Percentiles rank a stretch among this genome's conserved stretches.
phyloP scores from a whole-genome alignment of 208 protist genomes.

The Crithidia thermophila region DNA sequence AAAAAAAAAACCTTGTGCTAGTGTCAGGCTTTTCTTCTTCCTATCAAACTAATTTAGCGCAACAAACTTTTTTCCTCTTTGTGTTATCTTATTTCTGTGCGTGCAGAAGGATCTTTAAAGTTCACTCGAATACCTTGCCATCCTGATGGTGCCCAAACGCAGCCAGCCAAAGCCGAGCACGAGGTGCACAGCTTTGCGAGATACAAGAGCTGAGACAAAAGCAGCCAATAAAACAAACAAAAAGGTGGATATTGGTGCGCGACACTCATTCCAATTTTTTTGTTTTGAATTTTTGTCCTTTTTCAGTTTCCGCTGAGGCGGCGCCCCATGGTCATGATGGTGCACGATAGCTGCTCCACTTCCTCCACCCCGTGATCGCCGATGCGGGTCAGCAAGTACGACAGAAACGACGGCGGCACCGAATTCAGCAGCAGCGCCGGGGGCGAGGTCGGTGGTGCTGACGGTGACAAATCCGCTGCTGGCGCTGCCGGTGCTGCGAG shows the following conservation, averaged over 20 bases:
- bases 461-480: no score
- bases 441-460: neutral
- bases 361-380: conserved; percentile 8
- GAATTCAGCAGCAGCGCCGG: neutral
- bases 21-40: neutral
- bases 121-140: no score
- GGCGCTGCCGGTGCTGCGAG: neutral
- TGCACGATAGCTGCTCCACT: conserved; percentile 12
- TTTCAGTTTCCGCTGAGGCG: neutral
- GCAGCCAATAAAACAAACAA: neutral
- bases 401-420: conserved; percentile 10
- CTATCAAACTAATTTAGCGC: neutral
- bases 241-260: neutral
- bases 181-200: no score
- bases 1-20: no score
- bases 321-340: conserved; percentile 14
- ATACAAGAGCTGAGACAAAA: no score
- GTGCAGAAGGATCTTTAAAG: no score
- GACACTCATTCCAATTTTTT: neutral
- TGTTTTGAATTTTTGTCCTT: neutral
- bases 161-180: no score
- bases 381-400: conserved; percentile 10
- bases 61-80: neutral
- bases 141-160: no score
- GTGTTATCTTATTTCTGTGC: neutral